Evolutionary conservation across 768 basidiomycete genomes (phyloP), one percentile per base, ranked within the genome.

Genomic region (Butyriboletus loyo): DNA sequence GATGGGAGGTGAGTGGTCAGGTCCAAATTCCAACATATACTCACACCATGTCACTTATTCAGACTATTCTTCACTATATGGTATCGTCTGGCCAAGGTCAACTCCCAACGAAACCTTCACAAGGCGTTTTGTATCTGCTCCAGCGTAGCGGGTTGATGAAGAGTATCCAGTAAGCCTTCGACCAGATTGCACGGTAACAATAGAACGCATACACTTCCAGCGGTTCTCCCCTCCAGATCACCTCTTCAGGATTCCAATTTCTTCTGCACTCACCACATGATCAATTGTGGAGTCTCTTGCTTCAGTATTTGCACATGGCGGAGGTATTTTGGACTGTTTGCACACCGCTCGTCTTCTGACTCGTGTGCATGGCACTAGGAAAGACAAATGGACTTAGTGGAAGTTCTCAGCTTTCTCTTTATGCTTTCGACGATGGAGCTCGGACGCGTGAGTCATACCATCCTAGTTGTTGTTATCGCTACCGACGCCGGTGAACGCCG

Each of bases 31-130:
- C 15, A 45, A 45, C 27, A 36, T 25, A 11, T 38, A 30, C 50
- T 46, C 25, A 54, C 47, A 34, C 6, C 17, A 24, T 11, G 2
- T 17, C 28, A 5, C 27, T 34, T 36, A 27, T 47, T 17, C 35
- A 98, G 94, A 94, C 92, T 0, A 96, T 98, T 62, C 78, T 98
- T 39, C 93, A 98, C 70, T 98, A 91, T 66, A 97, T 99, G 94
- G 97, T 99, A 4, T 94, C 92, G 9, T 96, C 89, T 30, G 90
- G 85, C 13, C 84, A 82, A 27, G 90, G 84, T n/a, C 83, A 89
- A 65, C 74, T 80, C 34, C 82, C 88, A 24, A 73, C 84, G 8
- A 83, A 81, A 65, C 92, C 94, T 7, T 89, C 89, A 1, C 82
- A 84, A 55, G 89, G 86, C 19, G 94, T 98, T 14, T 75, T 96